A percentile compares a stretch with the other conserved stretches of the same genome.
Evolutionary conservation across 192 early-diverging fungal species (phyloP).

Genomic region (Chytriomyces confervae): DNA sequence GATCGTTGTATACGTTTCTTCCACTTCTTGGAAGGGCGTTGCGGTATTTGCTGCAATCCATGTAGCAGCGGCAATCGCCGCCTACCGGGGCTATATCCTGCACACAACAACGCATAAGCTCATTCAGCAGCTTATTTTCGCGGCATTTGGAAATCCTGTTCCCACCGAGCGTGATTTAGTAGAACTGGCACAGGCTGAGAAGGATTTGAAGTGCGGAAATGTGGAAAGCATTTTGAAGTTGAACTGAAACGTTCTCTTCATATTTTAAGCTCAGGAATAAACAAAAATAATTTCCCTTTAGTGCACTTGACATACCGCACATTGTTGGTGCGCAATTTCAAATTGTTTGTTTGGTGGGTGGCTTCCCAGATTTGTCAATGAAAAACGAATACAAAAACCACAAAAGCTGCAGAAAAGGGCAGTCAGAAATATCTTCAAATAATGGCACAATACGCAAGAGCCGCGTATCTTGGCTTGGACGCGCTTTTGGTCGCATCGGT

Average conservation of each 20-base stretch:
- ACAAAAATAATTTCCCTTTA: too few species aligned
- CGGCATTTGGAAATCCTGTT: slow-evolving; percentile 1
- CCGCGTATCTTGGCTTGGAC: neutral
- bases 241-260: too few species aligned
- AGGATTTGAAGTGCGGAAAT: neutral
- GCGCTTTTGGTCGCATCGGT: neutral
- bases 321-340: too few species aligned
- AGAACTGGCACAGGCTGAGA: slow-evolving; percentile 10
- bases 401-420: neutral
- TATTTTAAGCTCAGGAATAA: too few species aligned
- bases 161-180: slow-evolving; percentile 18
- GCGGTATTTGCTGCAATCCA: neutral
- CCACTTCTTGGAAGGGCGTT: neutral
- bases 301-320: too few species aligned
- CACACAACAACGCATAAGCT: neutral
- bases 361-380: neutral
- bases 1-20: neutral
- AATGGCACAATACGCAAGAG: slow-evolving; percentile 1
- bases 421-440: neutral
- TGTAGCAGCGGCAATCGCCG: too few species aligned
- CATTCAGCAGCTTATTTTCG: slow-evolving; percentile 7
- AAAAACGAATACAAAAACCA: neutral
- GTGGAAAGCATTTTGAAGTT: too few species aligned
- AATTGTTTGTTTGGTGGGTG: neutral
- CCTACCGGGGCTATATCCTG: neutral